Evolutionary conservation across 208 protist species (phyloP), one percentile per base, ranked within the genome.

Genomic region (Trichomonas gallinae): DNA sequence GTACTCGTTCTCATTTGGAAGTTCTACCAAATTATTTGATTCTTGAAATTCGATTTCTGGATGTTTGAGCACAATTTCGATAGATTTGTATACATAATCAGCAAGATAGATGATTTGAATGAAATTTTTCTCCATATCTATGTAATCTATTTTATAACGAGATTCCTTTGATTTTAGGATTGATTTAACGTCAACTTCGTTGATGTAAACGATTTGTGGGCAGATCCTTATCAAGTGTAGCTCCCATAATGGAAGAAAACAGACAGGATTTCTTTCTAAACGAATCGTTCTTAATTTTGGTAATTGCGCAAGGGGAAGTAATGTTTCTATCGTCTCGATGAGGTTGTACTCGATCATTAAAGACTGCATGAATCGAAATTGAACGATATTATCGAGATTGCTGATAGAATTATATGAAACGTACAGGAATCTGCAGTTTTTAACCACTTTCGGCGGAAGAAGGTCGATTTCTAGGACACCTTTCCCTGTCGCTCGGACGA

Each of bases 241-340:
- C 4, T 89, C 83, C 83, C 83, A 89, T 23, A 89, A 40, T 89
- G 83, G 83, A 44, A 89, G 17, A 8, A 34, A 44, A 46, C 83
- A 89, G 38, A 89, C 83, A 31, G 83, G 83, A 31, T 89, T 89
- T 44, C 83, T 40, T 89, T 89, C 83, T 89, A 89, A 89, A 44
- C 83, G 34, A 44, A 89, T 44, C 46, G 31, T 40, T 9, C 17
- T 0, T n/a, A 89, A 45, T 44, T 44, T 89, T 46, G 83, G 3
- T 10, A 89, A 31, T 44, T 89, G 31, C 46, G 31, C 38, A n/a
- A 89, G 40, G 3, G 34, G 40, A 89, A n/a, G 4, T 31, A 89
- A 46, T 44, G 31, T 36, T 46, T 89, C 38, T 44, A 89, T 44
- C 3, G 13, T 44, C 4, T 40, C 31, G 8, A 89, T 89, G 15